Evolutionary conservation across 108 stramenopile species (phyloP).

Genomic region (Licmophora abbreviata): DNA sequence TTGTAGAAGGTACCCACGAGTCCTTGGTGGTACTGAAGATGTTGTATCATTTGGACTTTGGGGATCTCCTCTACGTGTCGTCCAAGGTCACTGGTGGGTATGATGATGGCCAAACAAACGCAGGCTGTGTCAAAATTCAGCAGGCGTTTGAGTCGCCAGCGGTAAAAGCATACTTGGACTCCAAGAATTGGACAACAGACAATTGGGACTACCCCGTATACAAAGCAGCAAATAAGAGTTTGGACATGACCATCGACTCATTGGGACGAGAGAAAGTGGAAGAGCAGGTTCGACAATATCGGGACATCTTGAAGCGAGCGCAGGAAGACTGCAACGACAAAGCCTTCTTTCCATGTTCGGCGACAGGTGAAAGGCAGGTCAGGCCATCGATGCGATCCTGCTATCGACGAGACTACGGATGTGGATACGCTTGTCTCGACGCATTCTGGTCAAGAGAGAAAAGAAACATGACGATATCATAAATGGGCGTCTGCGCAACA

Average conservation of each 20-base stretch:
- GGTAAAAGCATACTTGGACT: constrained; percentile 1
- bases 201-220: constrained; percentile 35
- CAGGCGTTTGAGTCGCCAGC: constrained; percentile 3
- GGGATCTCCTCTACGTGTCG: neutral
- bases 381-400: constrained; percentile 2
- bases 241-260: constrained; percentile 44
- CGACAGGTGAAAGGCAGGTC: constrained; percentile 1
- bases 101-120: neutral
- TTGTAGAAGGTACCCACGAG: constrained; percentile 18
- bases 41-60: neutral
- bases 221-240: constrained; percentile 24
- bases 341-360: constrained; percentile 12
- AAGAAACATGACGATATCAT: no score
- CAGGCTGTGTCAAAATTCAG: neutral
- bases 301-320: constrained; percentile 3
- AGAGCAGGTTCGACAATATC: constrained; percentile 11
- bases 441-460: no score
- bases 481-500: no score
- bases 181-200: constrained; percentile 8
- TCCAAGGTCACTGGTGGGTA: constrained; percentile 1
- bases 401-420: constrained; percentile 9
- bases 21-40: constrained; percentile 8
- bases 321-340: constrained; percentile 8
- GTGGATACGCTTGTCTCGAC: constrained; percentile 17
- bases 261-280: constrained; percentile 29